Conservation (phyloP, 768 basidiomycete species). For the Termitomyces sp. region DNA sequence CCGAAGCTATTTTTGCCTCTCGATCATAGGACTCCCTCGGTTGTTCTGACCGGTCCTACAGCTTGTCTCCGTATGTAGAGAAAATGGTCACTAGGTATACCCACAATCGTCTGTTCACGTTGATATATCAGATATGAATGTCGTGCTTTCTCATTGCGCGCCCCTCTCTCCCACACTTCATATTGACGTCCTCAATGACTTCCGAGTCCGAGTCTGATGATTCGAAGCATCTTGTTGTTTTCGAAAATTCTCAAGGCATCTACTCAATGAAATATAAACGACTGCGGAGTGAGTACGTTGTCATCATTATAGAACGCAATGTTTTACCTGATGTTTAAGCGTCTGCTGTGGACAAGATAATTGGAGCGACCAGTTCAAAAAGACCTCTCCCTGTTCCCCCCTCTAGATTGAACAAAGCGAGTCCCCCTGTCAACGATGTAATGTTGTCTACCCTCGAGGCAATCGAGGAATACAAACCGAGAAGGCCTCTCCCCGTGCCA, state of each 20-base stretch:
- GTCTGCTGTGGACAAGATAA: background rate
- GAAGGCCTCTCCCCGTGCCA: background rate
- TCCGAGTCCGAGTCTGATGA: background rate
- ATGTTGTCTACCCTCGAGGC: background rate
- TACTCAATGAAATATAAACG: background rate
- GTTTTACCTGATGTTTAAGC: background rate
- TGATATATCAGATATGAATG: background rate
- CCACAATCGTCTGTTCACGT: background rate
- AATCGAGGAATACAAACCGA: too few relatives aligned
- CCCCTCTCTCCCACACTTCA: background rate
- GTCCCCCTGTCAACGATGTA: background rate
- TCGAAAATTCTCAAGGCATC: background rate
- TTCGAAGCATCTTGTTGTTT: too few relatives aligned
- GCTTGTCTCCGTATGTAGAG: background rate
- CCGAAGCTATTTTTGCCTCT: too few relatives aligned
- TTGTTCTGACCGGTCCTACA: background rate
- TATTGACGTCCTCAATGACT: background rate
- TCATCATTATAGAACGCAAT: background rate
- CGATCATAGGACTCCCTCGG: background rate
- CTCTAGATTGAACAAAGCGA: background rate
- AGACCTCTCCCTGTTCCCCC: background rate
- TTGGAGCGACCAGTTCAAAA: background rate
- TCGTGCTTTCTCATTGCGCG: background rate
- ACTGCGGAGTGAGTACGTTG: background rate
- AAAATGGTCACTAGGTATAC: background rate